Conservation (phyloP, 805 yeast species). For the Zygotorulaspora sp. region DNA sequence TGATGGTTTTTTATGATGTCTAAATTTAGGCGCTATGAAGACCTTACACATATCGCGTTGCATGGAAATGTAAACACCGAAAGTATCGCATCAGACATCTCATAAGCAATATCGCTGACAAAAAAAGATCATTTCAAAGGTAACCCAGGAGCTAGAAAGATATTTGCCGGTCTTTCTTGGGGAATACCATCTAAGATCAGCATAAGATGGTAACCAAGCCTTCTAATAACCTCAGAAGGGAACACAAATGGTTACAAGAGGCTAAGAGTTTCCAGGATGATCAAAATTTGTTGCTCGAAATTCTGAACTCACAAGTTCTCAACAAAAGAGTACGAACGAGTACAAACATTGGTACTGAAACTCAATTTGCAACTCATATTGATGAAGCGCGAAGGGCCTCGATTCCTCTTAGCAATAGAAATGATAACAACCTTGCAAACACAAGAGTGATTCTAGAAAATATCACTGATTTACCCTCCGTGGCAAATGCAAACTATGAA, state of each 20-base stretch:
- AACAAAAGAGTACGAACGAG: conserved; percentile 12
- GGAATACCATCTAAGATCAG: not conserved
- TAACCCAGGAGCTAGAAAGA: no score
- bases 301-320: conserved; percentile 15
- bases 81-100: conserved; percentile 2
- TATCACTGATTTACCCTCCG: not conserved
- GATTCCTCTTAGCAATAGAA: not conserved
- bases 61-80: conserved; percentile 7
- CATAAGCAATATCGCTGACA: no score
- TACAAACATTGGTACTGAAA: not conserved
- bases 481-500: not conserved
- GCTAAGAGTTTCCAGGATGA: conserved; percentile 18
- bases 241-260: conserved; percentile 33
- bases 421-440: not conserved
- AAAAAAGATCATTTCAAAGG: no score
- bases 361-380: not conserved
- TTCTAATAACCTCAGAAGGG: conserved; percentile 35
- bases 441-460: no score
- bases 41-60: not conserved
- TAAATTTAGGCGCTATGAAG: not conserved
- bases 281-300: conserved; percentile 15
- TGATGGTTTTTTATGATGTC: not conserved
- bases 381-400: not conserved
- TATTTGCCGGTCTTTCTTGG: no score
- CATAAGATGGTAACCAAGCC: conserved; percentile 28